A percentile compares a stretch with the other conserved stretches of the same genome.
Conservation (phyloP, 768 basidiomycete species). For the Kwoniella botswanensis region DNA sequence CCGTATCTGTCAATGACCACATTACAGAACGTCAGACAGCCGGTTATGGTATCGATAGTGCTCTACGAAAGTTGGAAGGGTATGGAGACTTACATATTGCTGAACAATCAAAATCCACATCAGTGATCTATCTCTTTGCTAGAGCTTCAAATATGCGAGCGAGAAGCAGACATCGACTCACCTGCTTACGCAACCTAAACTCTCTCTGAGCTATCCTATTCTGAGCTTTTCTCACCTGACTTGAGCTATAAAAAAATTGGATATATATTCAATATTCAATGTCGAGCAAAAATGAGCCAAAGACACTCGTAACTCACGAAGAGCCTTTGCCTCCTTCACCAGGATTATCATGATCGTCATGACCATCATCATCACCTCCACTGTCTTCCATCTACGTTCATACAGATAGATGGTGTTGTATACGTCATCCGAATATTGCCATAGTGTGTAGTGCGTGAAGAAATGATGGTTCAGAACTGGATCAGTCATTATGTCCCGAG, state of each 20-base stretch:
- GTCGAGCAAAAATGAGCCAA: background rate
- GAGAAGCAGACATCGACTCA: conserved; percentile 63
- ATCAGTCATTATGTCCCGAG: too few species aligned
- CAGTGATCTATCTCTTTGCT: too few species aligned
- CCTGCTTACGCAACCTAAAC: conserved; percentile 89
- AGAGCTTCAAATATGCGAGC: too few species aligned
- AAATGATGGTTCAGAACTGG: too few species aligned
- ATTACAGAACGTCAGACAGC: conserved; percentile 13
- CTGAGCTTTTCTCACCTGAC: conserved; percentile 53
- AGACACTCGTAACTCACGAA: conserved; percentile 2
- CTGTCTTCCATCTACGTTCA: conserved; percentile 1
- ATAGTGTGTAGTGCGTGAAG: too few species aligned
- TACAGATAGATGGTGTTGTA: background rate
- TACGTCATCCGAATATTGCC: background rate
- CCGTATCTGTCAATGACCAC: conserved; percentile 68
- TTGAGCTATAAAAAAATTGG: conserved; percentile 12
- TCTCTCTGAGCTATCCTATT: conserved; percentile 79
- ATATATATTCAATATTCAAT: too few species aligned
- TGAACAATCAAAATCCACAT: background rate
- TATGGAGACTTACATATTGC: conserved; percentile 36
- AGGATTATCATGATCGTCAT: conserved; percentile 1
- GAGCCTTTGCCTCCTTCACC: conserved; percentile 16
- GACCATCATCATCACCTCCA: conserved; percentile 9
- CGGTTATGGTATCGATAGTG: background rate
- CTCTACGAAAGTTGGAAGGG: too few species aligned